phyloP scores from a whole-genome alignment of 2,329 filamentous ascomycete genomes.

The Huntiella decipiens region DNA sequence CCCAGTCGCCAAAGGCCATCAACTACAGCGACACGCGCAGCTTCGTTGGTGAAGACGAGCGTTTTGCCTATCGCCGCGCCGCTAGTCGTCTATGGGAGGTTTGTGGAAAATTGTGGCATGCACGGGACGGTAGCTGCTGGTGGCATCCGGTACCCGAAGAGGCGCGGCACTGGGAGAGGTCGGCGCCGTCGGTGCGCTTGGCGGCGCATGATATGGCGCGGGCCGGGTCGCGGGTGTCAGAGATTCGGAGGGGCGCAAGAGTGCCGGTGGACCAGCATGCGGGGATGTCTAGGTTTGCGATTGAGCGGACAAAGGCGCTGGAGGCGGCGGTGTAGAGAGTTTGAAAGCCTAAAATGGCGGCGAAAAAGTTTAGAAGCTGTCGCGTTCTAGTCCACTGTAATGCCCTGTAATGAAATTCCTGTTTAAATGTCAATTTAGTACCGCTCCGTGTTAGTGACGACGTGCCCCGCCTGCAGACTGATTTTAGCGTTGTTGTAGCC shows the following conservation, averaged over 20 bases:
- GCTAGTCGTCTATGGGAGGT: constrained; percentile 67
- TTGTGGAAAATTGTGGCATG: constrained; percentile 55
- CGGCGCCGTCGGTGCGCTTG: constrained; percentile 2
- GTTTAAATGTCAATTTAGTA: too few species aligned
- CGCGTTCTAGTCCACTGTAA: neutral
- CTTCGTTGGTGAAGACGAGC: constrained; percentile 65
- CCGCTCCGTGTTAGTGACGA: too few species aligned
- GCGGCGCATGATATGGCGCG: constrained; percentile 2
- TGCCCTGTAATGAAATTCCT: too few species aligned
- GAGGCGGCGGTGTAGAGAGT: neutral
- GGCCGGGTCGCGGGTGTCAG: constrained; percentile 6
- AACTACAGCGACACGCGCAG: constrained; percentile 50
- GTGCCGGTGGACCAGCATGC: constrained; percentile 7
- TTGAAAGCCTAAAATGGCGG: neutral
- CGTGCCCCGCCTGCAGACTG: neutral
- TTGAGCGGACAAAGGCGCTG: constrained; percentile 3
- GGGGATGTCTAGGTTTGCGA: constrained; percentile 8
- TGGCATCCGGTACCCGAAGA: constrained; percentile 50
- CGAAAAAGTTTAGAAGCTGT: neutral
- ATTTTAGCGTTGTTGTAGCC: neutral
- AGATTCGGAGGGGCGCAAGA: constrained; percentile 5
- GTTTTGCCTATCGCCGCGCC: constrained; percentile 64
- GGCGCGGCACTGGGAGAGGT: constrained; percentile 46
- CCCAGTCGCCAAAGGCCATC: constrained; percentile 14
- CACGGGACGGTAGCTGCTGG: constrained; percentile 33